Percentiles rank a stretch among this genome's conserved stretches.
phyloP scores from a whole-genome alignment of 305 asterid genomes.

The Fraxinus sp. region DNA sequence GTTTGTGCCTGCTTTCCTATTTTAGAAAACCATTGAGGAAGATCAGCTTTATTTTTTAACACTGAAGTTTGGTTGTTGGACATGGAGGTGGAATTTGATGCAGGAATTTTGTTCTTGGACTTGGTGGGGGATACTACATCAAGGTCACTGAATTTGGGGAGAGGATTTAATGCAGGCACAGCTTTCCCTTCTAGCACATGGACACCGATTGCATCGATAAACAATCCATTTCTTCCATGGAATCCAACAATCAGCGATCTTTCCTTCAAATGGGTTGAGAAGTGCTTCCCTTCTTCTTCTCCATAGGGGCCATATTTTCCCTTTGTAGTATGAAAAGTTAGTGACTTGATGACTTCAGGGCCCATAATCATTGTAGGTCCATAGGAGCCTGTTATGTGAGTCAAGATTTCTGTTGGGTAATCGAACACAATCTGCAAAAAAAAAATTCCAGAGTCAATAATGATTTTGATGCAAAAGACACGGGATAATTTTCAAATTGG shows the following conservation, averaged over 20 bases:
- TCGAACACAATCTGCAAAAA: conserved; percentile 53
- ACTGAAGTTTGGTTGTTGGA: conserved; percentile 23
- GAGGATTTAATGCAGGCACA: conserved; percentile 15
- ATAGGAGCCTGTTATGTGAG: conserved; percentile 63
- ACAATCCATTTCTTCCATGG: conserved; percentile 80
- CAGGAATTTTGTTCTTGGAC: conserved; percentile 20
- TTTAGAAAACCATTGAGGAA: conserved; percentile 44
- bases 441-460: neutral
- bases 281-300: conserved; percentile 65
- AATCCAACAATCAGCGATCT: conserved; percentile 67
- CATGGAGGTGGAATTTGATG: neutral
- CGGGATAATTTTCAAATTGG: neutral
- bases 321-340: conserved; percentile 72
- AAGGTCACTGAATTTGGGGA: conserved; percentile 15
- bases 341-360: conserved; percentile 64
- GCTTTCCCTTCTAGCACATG: conserved; percentile 52
- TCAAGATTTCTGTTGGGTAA: conserved; percentile 71
- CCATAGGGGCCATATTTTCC: conserved; percentile 74
- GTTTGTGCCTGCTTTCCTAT: conserved; percentile 43
- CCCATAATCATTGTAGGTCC: conserved; percentile 71
- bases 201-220: conserved; percentile 72
- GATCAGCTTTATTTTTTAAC: conserved; percentile 23
- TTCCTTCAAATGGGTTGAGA: conserved; percentile 53
- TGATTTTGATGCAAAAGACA: neutral
- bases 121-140: conserved; percentile 15